Conservation (phyloP, 495 filamentous ascomycete species). For the Staphylotrichum tortipilum region DNA sequence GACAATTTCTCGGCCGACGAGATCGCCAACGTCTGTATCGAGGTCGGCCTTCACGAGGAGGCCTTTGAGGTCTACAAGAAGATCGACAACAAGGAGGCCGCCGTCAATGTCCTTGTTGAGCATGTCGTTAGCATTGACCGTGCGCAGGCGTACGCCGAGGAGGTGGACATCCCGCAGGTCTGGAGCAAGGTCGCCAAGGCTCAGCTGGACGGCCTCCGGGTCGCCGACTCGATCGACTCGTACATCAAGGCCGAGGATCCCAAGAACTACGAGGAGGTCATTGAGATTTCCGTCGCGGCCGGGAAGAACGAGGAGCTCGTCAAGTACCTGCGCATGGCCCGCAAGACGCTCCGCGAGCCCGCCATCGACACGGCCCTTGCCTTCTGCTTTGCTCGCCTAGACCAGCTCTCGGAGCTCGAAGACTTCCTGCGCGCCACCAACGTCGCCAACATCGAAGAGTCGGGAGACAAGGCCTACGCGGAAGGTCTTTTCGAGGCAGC, state of each 20-base stretch:
- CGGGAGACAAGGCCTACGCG: slow-evolving; percentile 93
- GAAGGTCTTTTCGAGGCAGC: slow-evolving; percentile 93
- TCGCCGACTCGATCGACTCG: slow-evolving; percentile 88
- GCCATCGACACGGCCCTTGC: slow-evolving; percentile 88
- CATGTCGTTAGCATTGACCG: slow-evolving; percentile 98
- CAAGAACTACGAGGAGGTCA: slow-evolving; percentile 88
- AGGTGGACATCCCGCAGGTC: slow-evolving; percentile 91
- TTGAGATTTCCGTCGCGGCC: slow-evolving; percentile 90
- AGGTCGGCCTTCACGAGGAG: slow-evolving; percentile 91
- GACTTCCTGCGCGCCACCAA: slow-evolving; percentile 94
- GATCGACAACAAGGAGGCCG: slow-evolving; percentile 76
- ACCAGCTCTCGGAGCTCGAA: slow-evolving; percentile 87
- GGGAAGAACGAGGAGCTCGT: slow-evolving; percentile 97
- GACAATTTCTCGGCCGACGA: slow-evolving; percentile 84
- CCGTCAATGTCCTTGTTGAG: slow-evolving; percentile 88
- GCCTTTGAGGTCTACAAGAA: slow-evolving; percentile 99
- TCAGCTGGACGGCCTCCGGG: slow-evolving; percentile 89
- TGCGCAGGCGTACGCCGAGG: slow-evolving; percentile 92
- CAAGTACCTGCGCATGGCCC: slow-evolving; percentile 94
- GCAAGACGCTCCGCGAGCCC: slow-evolving; percentile 91
- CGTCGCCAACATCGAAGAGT: slow-evolving; percentile 89
- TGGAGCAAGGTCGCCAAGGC: slow-evolving; percentile 99
- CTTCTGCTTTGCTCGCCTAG: slow-evolving; percentile 84
- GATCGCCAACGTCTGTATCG: slow-evolving; percentile 87
- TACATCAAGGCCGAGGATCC: slow-evolving; percentile 94